These are phyloP conservation scores for Cryphonectria japonica DNA, from an alignment of 2,329 filamentous ascomycete species.

Conservation along the genomic window DNA sequence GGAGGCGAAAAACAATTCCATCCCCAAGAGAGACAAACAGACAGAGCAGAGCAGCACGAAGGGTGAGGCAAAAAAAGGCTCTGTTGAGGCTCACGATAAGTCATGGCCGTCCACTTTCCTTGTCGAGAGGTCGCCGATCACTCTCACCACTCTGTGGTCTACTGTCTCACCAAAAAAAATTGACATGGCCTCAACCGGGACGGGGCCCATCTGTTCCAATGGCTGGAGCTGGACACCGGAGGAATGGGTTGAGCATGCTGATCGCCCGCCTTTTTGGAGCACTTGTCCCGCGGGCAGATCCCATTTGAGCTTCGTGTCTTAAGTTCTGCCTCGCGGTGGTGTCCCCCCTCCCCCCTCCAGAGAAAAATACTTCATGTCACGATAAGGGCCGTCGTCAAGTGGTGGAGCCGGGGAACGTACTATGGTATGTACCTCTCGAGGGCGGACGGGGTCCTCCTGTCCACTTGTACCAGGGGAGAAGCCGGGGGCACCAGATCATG, in stretches of 20 bases:
- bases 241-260: conserved; percentile 28
- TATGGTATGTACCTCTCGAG: conserved; percentile 8
- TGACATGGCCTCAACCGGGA: conserved; percentile 24
- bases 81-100: conserved; percentile 12
- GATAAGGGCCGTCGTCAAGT: conserved; percentile 16
- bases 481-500: background rate
- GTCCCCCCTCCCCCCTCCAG: no score
- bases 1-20: background rate
- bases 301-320: conserved; percentile 12
- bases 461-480: conserved; percentile 12
- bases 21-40: background rate
- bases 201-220: conserved; percentile 20
- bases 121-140: conserved; percentile 26
- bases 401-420: background rate
- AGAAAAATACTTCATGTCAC: background rate
- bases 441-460: background rate
- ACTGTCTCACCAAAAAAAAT: conserved; percentile 9
- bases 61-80: conserved; percentile 9
- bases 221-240: conserved; percentile 20
- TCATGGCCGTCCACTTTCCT: conserved; percentile 1
- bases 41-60: background rate
- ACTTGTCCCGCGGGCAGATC: conserved; percentile 20
- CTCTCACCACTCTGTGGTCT: conserved; percentile 3
- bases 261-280: conserved; percentile 22
- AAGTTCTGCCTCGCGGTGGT: background rate